Evolutionary conservation across 768 basidiomycete genomes (phyloP).

Genomic region (Leccinum truebloodii): DNA sequence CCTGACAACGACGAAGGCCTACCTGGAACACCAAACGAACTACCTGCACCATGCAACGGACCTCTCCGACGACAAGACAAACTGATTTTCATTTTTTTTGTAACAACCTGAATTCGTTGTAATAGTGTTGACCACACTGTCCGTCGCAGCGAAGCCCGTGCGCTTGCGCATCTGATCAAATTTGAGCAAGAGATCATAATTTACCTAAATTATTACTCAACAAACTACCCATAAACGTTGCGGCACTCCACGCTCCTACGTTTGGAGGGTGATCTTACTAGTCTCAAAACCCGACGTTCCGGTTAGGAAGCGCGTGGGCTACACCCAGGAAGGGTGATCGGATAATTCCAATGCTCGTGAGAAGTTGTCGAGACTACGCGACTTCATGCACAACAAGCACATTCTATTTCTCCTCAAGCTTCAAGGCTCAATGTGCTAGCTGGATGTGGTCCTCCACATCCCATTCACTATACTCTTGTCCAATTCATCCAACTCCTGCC

Average conservation of each 20-base stretch:
- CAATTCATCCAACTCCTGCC: not conserved
- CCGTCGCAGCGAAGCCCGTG: slow-evolving; percentile 44
- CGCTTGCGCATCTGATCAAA: slow-evolving; percentile 37
- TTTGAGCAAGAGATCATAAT: not conserved
- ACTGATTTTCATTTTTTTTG: not conserved
- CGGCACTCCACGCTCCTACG: no score
- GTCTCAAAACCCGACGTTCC: no score
- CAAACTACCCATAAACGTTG: not conserved
- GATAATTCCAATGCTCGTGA: no score
- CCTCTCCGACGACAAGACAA: not conserved
- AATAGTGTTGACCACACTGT: slow-evolving; percentile 32
- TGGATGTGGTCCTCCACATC: not conserved
- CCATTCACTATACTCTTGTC: not conserved
- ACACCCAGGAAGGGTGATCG: no score
- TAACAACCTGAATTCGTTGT: not conserved
- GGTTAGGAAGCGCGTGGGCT: no score
- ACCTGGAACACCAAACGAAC: not conserved
- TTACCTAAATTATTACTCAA: not conserved
- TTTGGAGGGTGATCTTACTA: no score
- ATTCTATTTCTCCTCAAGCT: no score
- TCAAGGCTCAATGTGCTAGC: no score
- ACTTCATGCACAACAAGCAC: no score
- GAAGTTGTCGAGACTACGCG: no score
- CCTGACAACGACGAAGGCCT: not conserved
- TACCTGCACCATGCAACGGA: not conserved